Evolutionary conservation across 1,284 basidiomycete species (phyloP).

Genomic region (Apiotrichum sp.): DNA sequence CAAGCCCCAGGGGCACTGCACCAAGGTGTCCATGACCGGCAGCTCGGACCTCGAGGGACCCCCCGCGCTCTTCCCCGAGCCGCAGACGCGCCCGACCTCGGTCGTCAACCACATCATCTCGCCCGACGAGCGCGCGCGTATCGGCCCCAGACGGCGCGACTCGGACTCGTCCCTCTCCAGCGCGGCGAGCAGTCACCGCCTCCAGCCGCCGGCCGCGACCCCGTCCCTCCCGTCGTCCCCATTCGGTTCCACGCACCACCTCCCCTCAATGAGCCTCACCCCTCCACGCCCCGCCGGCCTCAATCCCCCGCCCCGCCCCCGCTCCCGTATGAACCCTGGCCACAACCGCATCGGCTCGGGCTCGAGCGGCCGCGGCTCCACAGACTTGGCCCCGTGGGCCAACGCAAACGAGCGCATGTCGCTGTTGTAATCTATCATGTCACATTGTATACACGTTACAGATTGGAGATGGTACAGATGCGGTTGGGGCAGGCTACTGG

Average conservation of each 20-base stretch:
- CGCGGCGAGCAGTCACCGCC: background rate
- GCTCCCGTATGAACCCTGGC: background rate
- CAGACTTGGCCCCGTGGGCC: background rate
- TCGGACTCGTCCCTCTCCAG: background rate
- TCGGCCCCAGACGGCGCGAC: background rate
- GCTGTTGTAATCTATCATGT: background rate
- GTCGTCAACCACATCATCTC: constrained; percentile 14
- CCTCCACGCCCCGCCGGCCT: background rate
- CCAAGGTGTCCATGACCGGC: no score
- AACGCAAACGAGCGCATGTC: background rate
- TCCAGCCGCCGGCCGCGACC: background rate
- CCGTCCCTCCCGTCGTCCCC: background rate
- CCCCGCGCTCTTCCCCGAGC: no score
- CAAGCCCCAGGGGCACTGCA: no score
- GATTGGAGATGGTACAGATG: no score
- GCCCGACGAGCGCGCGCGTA: constrained; percentile 13
- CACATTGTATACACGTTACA: no score
- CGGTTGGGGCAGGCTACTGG: no score
- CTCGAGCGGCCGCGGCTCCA: background rate
- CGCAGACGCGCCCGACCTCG: background rate
- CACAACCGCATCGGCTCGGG: background rate
- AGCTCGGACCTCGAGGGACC: background rate
- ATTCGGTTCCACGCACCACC: background rate
- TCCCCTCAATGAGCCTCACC: background rate
- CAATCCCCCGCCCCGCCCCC: background rate